Conservation (phyloP, 2,329 filamentous ascomycete genomes). For the Tolypocladium paradoxum region DNA sequence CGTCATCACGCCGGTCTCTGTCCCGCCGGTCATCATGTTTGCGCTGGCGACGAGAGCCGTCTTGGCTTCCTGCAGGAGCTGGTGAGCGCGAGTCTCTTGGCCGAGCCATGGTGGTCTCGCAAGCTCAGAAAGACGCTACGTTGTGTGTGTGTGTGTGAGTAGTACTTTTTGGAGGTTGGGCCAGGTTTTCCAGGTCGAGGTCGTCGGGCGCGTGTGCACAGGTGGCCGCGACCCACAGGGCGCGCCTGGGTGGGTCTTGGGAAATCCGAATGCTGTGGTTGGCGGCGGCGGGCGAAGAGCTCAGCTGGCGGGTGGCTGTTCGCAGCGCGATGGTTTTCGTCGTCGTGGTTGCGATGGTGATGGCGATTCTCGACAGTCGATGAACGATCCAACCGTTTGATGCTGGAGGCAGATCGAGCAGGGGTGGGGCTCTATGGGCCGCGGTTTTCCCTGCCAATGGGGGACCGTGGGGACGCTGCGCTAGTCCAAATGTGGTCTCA, state of each 20-base stretch:
- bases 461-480: neutral
- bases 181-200: neutral
- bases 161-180: slow-evolving; percentile 21
- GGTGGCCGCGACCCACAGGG: neutral
- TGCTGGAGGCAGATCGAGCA: neutral
- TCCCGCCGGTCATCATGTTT: slow-evolving; percentile 50
- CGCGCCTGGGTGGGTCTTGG: neutral
- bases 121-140: slow-evolving; percentile 29
- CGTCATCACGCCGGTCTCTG: slow-evolving; percentile 38
- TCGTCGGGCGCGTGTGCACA: neutral
- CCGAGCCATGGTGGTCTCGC: slow-evolving; percentile 45
- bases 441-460: slow-evolving; percentile 1
- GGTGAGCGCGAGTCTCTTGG: slow-evolving; percentile 71
- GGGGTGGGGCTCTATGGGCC: neutral
- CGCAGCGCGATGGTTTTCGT: neutral
- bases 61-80: slow-evolving; percentile 83
- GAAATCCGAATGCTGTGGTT: neutral
- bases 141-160: slow-evolving; percentile 17
- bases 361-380: neutral
- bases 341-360: neutral
- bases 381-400: neutral
- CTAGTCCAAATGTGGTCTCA: neutral
- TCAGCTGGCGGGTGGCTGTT: neutral
- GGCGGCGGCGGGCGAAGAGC: neutral
- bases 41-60: slow-evolving; percentile 58